Evolutionary conservation across 2,329 filamentous ascomycete species (phyloP).

Genomic region (Hysterium pulicare): DNA sequence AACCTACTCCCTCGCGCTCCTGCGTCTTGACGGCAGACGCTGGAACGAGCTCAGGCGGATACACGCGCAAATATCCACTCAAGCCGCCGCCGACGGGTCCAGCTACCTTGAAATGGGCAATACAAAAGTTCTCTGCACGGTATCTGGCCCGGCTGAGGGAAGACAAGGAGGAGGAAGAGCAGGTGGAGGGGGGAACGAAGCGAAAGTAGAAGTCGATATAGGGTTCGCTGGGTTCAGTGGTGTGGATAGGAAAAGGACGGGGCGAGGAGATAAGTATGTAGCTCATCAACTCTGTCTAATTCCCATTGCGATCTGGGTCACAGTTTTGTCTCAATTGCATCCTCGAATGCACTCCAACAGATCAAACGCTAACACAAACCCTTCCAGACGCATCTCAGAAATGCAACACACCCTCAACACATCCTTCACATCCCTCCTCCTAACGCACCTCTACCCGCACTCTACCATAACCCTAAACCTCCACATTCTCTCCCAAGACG

Average conservation of each 20-base stretch:
- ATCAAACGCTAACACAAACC: not conserved
- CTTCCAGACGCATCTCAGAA: slow-evolving; percentile 68
- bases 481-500: slow-evolving; percentile 86
- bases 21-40: slow-evolving; percentile 67
- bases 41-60: slow-evolving; percentile 96
- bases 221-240: slow-evolving; percentile 84
- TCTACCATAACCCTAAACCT: slow-evolving; percentile 79
- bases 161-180: slow-evolving; percentile 47
- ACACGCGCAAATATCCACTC: slow-evolving; percentile 85
- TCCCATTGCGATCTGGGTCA: not conserved
- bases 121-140: slow-evolving; percentile 92
- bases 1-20: slow-evolving; percentile 79
- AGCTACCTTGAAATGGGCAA: slow-evolving; percentile 96
- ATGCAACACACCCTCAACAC: slow-evolving; percentile 75
- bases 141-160: slow-evolving; percentile 78
- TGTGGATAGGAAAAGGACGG: slow-evolving; percentile 76
- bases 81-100: slow-evolving; percentile 87
- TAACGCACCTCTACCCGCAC: slow-evolving; percentile 86
- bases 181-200: slow-evolving; percentile 49
- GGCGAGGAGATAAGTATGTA: slow-evolving; percentile 72
- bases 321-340: not conserved
- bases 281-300: not conserved
- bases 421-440: slow-evolving; percentile 72
- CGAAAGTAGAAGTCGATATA: slow-evolving; percentile 75
- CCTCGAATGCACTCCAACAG: not conserved